Percentiles rank a stretch among this genome's conserved stretches.
Evolutionary conservation across 2,329 filamentous ascomycete species (phyloP).

Genomic region (Colletotrichum lentis): DNA sequence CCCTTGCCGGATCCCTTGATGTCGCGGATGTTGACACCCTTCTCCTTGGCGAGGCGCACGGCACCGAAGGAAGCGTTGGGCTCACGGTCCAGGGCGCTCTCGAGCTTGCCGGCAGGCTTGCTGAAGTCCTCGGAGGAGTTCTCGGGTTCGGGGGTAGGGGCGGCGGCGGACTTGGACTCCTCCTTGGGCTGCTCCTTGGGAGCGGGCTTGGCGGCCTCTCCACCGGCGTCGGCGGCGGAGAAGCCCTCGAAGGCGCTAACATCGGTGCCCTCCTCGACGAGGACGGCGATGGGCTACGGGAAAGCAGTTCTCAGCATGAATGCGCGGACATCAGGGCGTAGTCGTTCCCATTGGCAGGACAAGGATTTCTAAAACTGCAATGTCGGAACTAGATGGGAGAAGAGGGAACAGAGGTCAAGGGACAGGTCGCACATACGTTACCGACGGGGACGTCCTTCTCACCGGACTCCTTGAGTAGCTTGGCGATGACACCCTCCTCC

Average conservation of each 20-base stretch:
- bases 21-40: constrained; percentile 76
- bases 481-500: constrained; percentile 94
- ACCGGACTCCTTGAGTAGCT: constrained; percentile 90
- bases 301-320: constrained; percentile 28
- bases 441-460: constrained; percentile 94
- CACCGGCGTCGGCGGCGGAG: constrained; percentile 87
- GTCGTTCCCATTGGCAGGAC: constrained; percentile 24
- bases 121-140: constrained; percentile 51
- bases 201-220: constrained; percentile 71
- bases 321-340: constrained; percentile 17
- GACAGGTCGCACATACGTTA: constrained; percentile 72
- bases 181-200: constrained; percentile 73
- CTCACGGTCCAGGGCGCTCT: constrained; percentile 85
- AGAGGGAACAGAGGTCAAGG: constrained; percentile 19
- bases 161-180: constrained; percentile 68
- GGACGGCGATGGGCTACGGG: constrained; percentile 86
- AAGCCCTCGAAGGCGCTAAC: constrained; percentile 89
- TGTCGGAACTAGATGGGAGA: constrained; percentile 12
- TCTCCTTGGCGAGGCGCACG: constrained; percentile 85
- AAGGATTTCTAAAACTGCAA: not conserved
- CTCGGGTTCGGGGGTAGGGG: constrained; percentile 63
- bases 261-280: constrained; percentile 91
- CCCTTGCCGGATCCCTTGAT: constrained; percentile 88
- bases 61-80: constrained; percentile 76
- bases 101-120: constrained; percentile 80